These are phyloP conservation scores for Sugiyamaella qingdaonensis DNA, from an alignment of 805 yeast species.

Conservation along the genomic window DNA sequence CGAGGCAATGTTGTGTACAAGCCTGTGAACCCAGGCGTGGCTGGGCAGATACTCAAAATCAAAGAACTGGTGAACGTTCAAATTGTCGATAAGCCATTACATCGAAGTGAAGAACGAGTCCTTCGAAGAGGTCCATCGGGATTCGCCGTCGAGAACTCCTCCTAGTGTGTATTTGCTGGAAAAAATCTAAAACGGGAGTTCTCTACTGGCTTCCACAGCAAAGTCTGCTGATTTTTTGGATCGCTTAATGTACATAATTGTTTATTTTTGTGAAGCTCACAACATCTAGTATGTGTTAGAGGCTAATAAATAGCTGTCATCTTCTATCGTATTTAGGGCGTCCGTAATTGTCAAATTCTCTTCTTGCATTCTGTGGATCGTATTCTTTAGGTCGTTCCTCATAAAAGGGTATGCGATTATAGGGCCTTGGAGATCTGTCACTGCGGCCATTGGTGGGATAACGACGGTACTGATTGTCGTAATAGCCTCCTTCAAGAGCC, in stretches of 20 bases:
- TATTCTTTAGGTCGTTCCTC: neutral
- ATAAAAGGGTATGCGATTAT: neutral
- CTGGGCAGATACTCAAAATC: constrained; percentile 77
- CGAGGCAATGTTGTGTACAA: constrained; percentile 75
- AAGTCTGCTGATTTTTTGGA: too few species aligned
- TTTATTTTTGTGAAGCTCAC: too few species aligned
- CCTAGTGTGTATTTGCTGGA: neutral
- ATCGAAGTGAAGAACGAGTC: constrained; percentile 43
- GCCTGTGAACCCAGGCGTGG: constrained; percentile 67
- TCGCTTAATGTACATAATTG: too few species aligned
- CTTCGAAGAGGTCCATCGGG: constrained; percentile 31
- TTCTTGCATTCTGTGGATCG: neutral
- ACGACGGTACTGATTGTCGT: neutral
- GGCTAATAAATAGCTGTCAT: neutral
- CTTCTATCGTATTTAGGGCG: neutral
- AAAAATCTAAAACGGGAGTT: neutral
- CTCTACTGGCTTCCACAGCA: neutral
- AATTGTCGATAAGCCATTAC: constrained; percentile 51
- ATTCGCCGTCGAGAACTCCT: constrained; percentile 26
- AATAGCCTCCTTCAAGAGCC: neutral
- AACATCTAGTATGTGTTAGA: too few species aligned
- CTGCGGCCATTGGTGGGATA: neutral
- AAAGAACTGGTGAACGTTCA: constrained; percentile 86
- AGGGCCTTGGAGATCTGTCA: constrained; percentile 1
- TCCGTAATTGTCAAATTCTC: neutral